Evolutionary conservation across 1,284 basidiomycete species (phyloP), one percentile per base, ranked within the genome.

Genomic region (Polyporus tsugae): DNA sequence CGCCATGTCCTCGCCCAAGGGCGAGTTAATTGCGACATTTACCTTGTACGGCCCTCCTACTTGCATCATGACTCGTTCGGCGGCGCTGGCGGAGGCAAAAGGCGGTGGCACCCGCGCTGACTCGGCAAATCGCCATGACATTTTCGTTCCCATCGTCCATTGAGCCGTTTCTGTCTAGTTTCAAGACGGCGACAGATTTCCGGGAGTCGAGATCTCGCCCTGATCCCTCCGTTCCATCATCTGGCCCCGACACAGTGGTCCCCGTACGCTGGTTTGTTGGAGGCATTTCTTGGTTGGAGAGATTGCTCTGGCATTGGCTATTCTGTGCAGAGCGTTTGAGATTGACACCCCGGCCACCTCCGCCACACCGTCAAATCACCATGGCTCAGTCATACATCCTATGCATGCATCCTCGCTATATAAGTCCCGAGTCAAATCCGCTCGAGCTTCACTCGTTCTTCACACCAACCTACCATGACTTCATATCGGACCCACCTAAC

Each of bases 401-500:
- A 66, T 61, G 63, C 68, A 66, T 59, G 44, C 55, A 38, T 33
- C 46, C 35, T 66, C n/a, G 33, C 41, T 69, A 70, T 71, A 69
- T 71, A 71, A 71, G 62, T 64, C 42, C 60, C 25, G 52, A 33
- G 52, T 53, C 52, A 19, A 29, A 33, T 53, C 52, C 13, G 52
- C 25, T 33, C 35, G 13, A 46, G 59, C 57, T 46, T 36, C 35
- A 25, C 36, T 63, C 68, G 38, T 46, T 55, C 67, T 35, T 66
- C 74, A 62, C 68, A 70, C 60, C 62, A 62, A 62, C 63, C 64
- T 58, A 53, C 60, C 67, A 79, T 79, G 78, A 52, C 73, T 60
- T 58, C 65, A 63, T 76, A 74, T 69, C 75, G 70, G 41, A 78
- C 87, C 62, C 88, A 89, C 73, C 81, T 89, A 25, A 82, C 84